phyloP scores from a whole-genome alignment of 2,329 filamentous ascomycete genomes.

The Fusarium sp. region DNA sequence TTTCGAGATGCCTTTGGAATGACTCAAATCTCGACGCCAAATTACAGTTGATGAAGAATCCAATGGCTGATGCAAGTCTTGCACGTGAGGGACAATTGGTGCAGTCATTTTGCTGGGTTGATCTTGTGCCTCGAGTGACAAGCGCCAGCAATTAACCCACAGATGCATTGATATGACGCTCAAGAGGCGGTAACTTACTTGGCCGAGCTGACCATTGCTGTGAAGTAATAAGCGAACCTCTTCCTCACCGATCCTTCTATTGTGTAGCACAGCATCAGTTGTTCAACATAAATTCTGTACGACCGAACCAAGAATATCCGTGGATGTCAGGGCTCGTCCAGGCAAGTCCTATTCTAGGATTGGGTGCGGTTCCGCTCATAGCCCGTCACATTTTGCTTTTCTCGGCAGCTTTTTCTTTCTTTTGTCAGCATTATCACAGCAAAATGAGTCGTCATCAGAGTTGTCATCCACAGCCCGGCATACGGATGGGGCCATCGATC shows the following conservation, averaged over 20 bases:
- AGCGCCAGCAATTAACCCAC: not conserved
- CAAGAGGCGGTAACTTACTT: not conserved
- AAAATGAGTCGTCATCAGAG: conserved; percentile 26
- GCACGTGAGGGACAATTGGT: conserved; percentile 23
- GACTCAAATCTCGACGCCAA: not conserved
- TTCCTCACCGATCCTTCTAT: conserved; percentile 5
- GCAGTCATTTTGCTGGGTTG: conserved; percentile 22
- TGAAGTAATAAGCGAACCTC: conserved; percentile 15
- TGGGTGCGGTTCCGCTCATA: conserved; percentile 23
- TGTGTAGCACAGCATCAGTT: not conserved
- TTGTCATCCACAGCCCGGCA: conserved; percentile 10
- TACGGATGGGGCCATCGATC: conserved; percentile 22
- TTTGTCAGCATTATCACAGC: conserved; percentile 20
- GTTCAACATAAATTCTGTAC: conserved; percentile 11
- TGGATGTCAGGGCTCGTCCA: not conserved
- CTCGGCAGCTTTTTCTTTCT: not conserved
- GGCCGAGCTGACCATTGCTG: not conserved
- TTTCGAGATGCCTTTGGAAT: not conserved
- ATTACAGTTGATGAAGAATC: not conserved
- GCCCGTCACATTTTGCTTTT: conserved; percentile 3
- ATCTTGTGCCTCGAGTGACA: conserved; percentile 9
- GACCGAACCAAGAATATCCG: conserved; percentile 1
- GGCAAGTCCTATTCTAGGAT: not conserved
- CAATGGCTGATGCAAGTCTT: not conserved
- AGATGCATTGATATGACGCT: conserved; percentile 5